Conservation (phyloP, 1,284 basidiomycete genomes). For the Wallemia ichthyophaga region DNA sequence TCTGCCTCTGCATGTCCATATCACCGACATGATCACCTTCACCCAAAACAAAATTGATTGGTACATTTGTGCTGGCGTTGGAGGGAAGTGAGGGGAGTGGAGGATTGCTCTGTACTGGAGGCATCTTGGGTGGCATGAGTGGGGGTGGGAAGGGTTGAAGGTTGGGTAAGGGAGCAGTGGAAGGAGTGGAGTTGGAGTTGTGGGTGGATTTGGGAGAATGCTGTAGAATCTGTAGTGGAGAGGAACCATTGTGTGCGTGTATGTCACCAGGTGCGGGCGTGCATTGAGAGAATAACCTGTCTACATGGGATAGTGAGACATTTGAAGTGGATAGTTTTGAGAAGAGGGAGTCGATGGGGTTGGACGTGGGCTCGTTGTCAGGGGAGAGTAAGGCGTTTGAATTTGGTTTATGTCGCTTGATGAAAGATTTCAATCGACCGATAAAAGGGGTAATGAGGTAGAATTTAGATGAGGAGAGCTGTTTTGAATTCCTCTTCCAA, state of each 20-base stretch:
- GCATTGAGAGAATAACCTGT: neutral
- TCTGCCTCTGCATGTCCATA: no score
- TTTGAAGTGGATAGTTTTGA: no score
- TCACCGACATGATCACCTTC: neutral
- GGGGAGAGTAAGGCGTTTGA: neutral
- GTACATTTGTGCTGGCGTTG: neutral
- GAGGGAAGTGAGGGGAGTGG: neutral
- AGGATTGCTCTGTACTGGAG: neutral
- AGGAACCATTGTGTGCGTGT: neutral
- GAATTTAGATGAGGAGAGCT: constrained; percentile 35
- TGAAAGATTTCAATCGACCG: constrained; percentile 18
- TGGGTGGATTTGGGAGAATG: neutral
- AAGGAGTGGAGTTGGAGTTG: neutral
- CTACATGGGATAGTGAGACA: no score
- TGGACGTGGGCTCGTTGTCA: neutral
- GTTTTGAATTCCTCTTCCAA: constrained; percentile 50
- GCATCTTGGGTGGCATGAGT: neutral
- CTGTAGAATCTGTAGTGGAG: neutral
- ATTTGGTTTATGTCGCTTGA: constrained; percentile 3
- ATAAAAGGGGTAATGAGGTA: constrained; percentile 93
- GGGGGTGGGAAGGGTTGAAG: neutral
- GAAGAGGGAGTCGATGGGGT: neutral
- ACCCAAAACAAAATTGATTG: neutral
- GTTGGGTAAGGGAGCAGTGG: neutral
- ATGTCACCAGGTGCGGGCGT: neutral